Evolutionary conservation across 2,329 filamentous ascomycete species (phyloP).

Genomic region (Ceratocystis lukuohia): DNA sequence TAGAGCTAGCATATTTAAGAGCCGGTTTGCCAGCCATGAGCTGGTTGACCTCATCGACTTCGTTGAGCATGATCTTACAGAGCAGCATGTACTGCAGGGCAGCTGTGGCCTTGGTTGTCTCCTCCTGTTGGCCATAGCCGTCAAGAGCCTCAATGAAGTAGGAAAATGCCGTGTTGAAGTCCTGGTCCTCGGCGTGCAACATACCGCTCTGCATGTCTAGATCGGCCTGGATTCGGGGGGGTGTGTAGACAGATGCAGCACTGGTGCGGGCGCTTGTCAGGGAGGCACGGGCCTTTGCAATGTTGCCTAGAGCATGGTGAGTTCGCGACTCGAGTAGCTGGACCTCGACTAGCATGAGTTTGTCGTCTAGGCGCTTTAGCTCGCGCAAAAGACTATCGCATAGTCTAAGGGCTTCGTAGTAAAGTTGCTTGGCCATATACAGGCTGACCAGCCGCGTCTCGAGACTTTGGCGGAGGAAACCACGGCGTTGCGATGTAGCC

Average conservation of each 20-base stretch:
- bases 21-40: constrained; percentile 95
- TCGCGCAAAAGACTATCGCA: constrained; percentile 95
- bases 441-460: constrained; percentile 88
- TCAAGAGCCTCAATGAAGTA: constrained; percentile 99
- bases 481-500: constrained; percentile 86
- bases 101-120: constrained; percentile 78
- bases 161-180: constrained; percentile 97
- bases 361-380: constrained; percentile 95
- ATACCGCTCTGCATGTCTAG: constrained; percentile 99
- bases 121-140: constrained; percentile 88
- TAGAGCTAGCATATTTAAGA: constrained; percentile 87
- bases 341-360: constrained; percentile 93
- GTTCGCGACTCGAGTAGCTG: constrained; percentile 93
- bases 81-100: constrained; percentile 98
- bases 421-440: constrained; percentile 94
- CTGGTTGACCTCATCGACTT: constrained; percentile 88
- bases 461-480: constrained; percentile 94
- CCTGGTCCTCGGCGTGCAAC: constrained; percentile 95
- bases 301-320: constrained; percentile 94
- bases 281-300: constrained; percentile 87
- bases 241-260: constrained; percentile 88
- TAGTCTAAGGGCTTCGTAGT: constrained; percentile 90
- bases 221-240: constrained; percentile 84
- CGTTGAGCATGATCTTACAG: constrained; percentile 99
- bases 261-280: constrained; percentile 88